These are phyloP conservation scores for Populus tomentosa DNA, from an alignment of 441 rosid species.

Conservation along the genomic window DNA sequence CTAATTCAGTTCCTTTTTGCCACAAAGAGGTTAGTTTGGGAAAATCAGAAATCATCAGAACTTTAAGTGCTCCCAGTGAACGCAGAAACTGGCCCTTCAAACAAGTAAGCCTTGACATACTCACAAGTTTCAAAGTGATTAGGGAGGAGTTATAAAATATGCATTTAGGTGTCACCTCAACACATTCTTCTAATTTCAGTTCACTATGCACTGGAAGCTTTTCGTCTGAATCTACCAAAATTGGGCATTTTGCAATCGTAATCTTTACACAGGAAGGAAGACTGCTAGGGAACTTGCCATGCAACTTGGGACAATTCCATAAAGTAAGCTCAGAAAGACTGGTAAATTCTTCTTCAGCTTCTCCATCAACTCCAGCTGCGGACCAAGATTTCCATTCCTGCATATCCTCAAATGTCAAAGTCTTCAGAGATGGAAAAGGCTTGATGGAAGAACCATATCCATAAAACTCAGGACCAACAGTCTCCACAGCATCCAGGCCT, in stretches of 20 bases:
- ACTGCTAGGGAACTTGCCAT: background rate
- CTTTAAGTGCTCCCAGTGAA: slow-evolving; percentile 1
- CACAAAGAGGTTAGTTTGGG: background rate
- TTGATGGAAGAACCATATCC: too few relatives aligned
- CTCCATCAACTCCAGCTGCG: too few relatives aligned
- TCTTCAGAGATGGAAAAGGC: too few relatives aligned
- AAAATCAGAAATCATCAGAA: background rate
- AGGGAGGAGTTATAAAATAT: background rate
- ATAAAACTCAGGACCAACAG: too few relatives aligned
- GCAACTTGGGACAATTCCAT: slow-evolving; percentile 12
- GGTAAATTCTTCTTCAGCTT: background rate
- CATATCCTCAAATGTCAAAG: too few relatives aligned
- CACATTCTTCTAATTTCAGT: slow-evolving; percentile 11
- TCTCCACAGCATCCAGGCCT: too few relatives aligned
- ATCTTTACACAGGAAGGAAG: slow-evolving; percentile 6
- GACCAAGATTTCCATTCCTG: too few relatives aligned
- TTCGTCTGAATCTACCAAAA: background rate
- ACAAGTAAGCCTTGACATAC: background rate
- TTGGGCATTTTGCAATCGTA: slow-evolving; percentile 10
- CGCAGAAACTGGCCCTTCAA: too few relatives aligned
- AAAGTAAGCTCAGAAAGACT: slow-evolving; percentile 14
- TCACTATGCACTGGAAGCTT: background rate
- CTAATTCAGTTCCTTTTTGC: background rate
- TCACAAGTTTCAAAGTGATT: background rate
- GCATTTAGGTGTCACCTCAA: background rate